These are phyloP conservation scores for Rhodomyrtus psidioides DNA, from an alignment of 441 rosid genomes.

Conservation along the genomic window DNA sequence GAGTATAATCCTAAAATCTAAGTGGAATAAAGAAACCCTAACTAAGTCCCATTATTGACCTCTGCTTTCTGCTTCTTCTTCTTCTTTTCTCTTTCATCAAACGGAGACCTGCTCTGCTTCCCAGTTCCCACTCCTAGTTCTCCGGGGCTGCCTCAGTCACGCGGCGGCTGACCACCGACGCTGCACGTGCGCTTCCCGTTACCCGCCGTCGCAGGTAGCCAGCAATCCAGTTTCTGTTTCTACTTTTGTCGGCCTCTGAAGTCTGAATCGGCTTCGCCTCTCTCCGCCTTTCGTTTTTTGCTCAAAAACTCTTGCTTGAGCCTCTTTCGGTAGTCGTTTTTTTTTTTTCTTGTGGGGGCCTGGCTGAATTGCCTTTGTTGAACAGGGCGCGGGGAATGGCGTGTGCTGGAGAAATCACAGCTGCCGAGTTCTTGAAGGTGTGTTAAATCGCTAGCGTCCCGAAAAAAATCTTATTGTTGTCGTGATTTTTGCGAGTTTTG, in stretches of 20 bases:
- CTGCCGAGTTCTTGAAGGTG: conserved; percentile 37
- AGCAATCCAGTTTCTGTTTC: not conserved
- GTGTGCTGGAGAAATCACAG: conserved; percentile 27
- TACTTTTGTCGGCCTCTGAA: not conserved
- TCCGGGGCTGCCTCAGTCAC: not conserved
- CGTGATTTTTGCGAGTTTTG: not conserved
- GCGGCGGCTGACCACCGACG: not conserved
- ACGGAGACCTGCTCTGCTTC: no score
- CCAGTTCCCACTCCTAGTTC: no score
- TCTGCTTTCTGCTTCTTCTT: not conserved
- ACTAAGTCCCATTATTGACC: not conserved
- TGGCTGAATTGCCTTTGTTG: not conserved
- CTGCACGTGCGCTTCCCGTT: not conserved
- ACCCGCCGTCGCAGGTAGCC: not conserved
- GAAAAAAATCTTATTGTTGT: not conserved
- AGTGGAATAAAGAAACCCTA: not conserved
- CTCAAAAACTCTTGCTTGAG: not conserved
- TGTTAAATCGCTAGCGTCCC: not conserved
- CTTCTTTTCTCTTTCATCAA: no score
- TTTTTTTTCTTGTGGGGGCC: not conserved
- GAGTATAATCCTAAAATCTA: not conserved
- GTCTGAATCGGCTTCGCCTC: not conserved
- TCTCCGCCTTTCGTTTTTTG: not conserved
- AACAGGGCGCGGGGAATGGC: conserved; percentile 23
- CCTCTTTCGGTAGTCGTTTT: not conserved